Evolutionary conservation across 257 asterid species (phyloP), one percentile per base, ranked within the genome.

Genomic region (Penstemon davidsonii): DNA sequence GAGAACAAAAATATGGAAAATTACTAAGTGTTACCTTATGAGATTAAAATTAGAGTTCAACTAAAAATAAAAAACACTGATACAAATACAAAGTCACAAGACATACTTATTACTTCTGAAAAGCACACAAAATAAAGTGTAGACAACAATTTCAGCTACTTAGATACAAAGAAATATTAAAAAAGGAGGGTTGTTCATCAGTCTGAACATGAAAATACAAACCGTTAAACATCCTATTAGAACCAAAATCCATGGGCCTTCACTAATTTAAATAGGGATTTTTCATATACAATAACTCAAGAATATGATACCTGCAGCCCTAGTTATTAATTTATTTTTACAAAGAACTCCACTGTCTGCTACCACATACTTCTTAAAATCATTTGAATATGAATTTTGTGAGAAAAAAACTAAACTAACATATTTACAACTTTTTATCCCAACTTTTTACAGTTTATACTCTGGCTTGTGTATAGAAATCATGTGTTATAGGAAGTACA

Each of bases 71-170:
- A 13, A 38, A 66, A 42, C 60, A 43, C 19, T 15, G 36, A 70
- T 64, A 45, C 12, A 58, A 41, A 56, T 41, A 18, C 60, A 36
- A 36, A 63, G 47, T 18, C 5, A 60, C 65, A 57, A 15, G n/a
- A 52, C 64, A 70, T 11, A 40, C 47, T 13, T 9, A 57, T 61
- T 52, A 66, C 45, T 41, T 76, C 59, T 33, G 42, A 51, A 45
- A 59, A 43, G 54, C 52, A 55, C 47, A 40, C 38, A 62, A 8
- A 55, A 50, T 45, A 25, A 56, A 46, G 33, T 11, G 58, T 6
- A 46, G 40, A 36, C 13, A 62, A 39, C 51, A 6, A 62, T 25
- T 51, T 45, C 8, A 46, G 61, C 39, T 46, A 13, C 2, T 25
- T 74, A 49, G 39, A 46, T 43, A 37, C 61, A 55, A 64, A 7